phyloP scores from a whole-genome alignment of 345 rosid species.

The Eucalyptus paniculata region DNA sequence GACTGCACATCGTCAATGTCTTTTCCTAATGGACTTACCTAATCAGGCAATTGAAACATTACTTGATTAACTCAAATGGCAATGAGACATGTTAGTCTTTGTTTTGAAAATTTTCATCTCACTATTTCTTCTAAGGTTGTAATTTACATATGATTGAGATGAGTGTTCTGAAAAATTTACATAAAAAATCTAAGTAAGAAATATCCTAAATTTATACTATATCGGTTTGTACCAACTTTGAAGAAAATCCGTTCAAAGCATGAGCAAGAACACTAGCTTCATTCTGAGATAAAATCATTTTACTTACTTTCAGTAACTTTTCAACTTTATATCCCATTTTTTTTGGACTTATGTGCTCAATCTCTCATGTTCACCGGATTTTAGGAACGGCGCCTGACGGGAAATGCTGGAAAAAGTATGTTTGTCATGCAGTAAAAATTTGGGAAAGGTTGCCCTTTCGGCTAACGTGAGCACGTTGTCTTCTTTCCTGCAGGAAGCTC shows the following conservation, averaged over 20 bases:
- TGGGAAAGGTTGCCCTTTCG: neutral
- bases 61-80: neutral
- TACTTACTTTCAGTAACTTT: neutral
- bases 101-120: neutral
- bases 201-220: neutral
- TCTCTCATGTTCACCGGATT: neutral
- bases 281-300: neutral
- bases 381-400: neutral
- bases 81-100: neutral
- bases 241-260: neutral
- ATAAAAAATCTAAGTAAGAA: neutral
- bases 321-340: neutral
- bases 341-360: neutral
- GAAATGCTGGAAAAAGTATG: neutral
- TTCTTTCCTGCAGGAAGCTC: neutral
- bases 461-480: fast-evolving
- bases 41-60: neutral
- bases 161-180: neutral
- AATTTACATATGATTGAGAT: neutral
- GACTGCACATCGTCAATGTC: neutral
- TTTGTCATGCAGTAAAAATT: neutral
- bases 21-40: neutral
- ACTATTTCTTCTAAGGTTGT: neutral
- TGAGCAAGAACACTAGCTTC: neutral
- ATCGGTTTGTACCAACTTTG: neutral